phyloP scores from a whole-genome alignment of 2,329 filamentous ascomycete species.

The Emmonsiellopsis sp. region DNA sequence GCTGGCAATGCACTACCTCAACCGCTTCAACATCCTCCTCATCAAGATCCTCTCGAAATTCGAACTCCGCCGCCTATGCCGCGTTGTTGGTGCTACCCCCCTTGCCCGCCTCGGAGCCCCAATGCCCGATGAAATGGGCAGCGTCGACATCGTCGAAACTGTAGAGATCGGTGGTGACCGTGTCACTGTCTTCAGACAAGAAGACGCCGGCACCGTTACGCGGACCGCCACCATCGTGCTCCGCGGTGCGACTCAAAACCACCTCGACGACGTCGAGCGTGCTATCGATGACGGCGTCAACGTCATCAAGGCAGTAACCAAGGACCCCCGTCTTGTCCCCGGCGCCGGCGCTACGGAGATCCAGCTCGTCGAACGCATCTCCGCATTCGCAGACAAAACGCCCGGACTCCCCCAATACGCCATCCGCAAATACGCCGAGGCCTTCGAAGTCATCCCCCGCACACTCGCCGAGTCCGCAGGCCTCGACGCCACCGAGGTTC shows the following conservation, averaged over 20 bases:
- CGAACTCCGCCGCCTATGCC: slow-evolving; percentile 86
- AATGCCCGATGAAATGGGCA: slow-evolving; percentile 99
- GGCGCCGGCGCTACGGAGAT: slow-evolving; percentile 92
- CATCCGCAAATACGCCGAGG: slow-evolving; percentile 94
- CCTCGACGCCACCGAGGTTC: slow-evolving; percentile 91
- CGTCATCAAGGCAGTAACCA: slow-evolving; percentile 95
- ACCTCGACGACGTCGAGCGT: slow-evolving; percentile 92
- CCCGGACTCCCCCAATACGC: slow-evolving; percentile 89
- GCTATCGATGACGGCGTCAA: slow-evolving; percentile 98
- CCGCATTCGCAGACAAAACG: slow-evolving; percentile 83
- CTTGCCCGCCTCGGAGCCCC: slow-evolving; percentile 89
- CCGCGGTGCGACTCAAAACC: slow-evolving; percentile 92
- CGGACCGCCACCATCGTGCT: slow-evolving; percentile 91
- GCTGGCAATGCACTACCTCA: slow-evolving; percentile 92
- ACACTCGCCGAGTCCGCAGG: slow-evolving; percentile 92
- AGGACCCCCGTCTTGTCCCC: slow-evolving; percentile 81
- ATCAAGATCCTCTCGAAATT: slow-evolving; percentile 98
- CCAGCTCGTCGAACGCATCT: slow-evolving; percentile 86
- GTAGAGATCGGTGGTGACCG: slow-evolving; percentile 95
- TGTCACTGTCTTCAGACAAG: slow-evolving; percentile 96
- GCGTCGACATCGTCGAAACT: slow-evolving; percentile 89
- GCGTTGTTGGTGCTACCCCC: slow-evolving; percentile 93
- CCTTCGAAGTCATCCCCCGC: slow-evolving; percentile 92
- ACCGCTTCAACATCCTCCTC: slow-evolving; percentile 90
- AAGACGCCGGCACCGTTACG: slow-evolving; percentile 67